Base-by-base conservation (phyloP, 352 stramenopile genomes). In the Globisporangium abappressorium region DNA sequence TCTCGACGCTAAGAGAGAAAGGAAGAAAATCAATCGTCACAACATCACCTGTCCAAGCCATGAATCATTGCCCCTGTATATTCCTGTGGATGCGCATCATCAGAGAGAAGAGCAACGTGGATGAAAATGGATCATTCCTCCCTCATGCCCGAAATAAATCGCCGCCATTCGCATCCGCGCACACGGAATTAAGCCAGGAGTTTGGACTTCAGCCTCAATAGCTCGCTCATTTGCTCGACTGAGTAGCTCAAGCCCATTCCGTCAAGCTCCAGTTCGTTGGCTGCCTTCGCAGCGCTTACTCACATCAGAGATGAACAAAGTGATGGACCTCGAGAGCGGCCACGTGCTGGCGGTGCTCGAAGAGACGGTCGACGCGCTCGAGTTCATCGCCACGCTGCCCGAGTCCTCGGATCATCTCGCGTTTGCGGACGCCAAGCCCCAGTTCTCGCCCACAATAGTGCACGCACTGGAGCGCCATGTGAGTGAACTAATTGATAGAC, bases 271-370 rank as follows among this genome's bases (percentile, higher is more conserved):
- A 51, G 5, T 24, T 5, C 5, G 46, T 22, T 26, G 15, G 15
- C 14, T 47, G 15, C 15, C 41, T 7, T 26, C 47, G 15, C 47
- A 43, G 36, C 36, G 12, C 36, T 41, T n/a, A 24, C n/a, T 18
- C 30, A 47, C 6, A 30, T 0, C 51, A n/a, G 30, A 33, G 26
- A 70, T 79, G 74, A 69, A 73, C 61, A 70, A 70, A 38, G 66
- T 69, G 51, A 78, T 70, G 62, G 51, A 66, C 47, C 49, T 80
- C 41, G 79, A 87, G 62, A 72, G 68, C 33, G 58, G 71, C 47
- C 79, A 74, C n/a, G 56, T 83, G 36, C 33, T 87, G n/a, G 75
- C 56, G 20, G 71, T 80, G 65, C 71, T 87, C 4, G 70, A 77
- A 36, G 59, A 69, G 8, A 66, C 71, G n/a, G 66, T 84, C 9